Base-by-base conservation (phyloP, 805 yeast genomes). In the Candida jianshihensis region DNA sequence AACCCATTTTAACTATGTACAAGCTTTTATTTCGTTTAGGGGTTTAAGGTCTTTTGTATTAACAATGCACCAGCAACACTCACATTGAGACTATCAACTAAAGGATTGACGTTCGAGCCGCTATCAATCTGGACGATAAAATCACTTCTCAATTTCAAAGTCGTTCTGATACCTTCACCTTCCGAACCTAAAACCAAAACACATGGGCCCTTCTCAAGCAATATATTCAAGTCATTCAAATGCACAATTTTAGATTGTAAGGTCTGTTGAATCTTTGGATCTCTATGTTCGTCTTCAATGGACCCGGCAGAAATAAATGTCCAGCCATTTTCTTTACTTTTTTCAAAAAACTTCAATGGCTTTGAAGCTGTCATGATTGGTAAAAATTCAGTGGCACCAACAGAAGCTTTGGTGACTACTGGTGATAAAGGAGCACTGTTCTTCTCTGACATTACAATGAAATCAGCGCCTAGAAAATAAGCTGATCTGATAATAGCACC, bases 1-100 rank as follows among this genome's bases (percentile, higher is more conserved):
- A n/a, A n/a, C n/a, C n/a, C n/a, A n/a, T n/a, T n/a, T n/a, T n/a
- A n/a, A n/a, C 19, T 28, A 17, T 18, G 20, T 18, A 28, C 21
- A 28, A 28, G 30, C 29, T 11, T 27, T 13, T 10, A 17, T n/a
- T n/a, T n/a, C n/a, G n/a, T n/a, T n/a, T n/a, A n/a, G n/a, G n/a
- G n/a, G n/a, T 19, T 22, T 6, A 29, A 16, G 4, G 50, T 39
- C 35, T 48, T 52, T 37, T 53, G 57, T 7, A 86, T 60, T 33
- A 88, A 53, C 20, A 88, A 51, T 1, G 89, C 92, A 1, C 89
- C 72, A 1, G 97, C 96, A 8, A 88, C 96, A 53, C 92, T 84
- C 22, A 86, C 97, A 53, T 88, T 88, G 51, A 88, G 63, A 21
- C 95, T 83, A 53, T 87, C 96, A 26, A 88, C 78, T 16, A 45